These are phyloP conservation scores for Botryotinia globosa DNA, from an alignment of 2,329 filamentous ascomycete genomes.

Conservation along the genomic window DNA sequence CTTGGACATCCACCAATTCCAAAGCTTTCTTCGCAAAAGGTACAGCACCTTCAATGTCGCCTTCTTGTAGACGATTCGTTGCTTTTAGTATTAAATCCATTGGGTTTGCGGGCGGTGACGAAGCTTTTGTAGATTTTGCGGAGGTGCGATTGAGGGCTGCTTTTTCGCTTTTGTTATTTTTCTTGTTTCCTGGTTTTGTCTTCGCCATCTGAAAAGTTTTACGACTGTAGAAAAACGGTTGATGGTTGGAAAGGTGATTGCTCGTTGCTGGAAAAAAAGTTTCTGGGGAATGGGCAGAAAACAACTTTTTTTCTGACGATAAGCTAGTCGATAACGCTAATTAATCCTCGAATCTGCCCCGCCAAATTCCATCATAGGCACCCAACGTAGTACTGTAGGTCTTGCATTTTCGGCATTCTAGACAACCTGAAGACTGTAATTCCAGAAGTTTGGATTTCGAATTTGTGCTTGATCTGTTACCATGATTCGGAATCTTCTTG, in stretches of 20 bases:
- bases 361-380: constrained; percentile 14
- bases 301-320: constrained; percentile 22
- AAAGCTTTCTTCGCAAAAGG: constrained; percentile 35
- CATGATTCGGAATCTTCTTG: not conserved
- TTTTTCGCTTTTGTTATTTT: constrained; percentile 35
- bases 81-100: constrained; percentile 34
- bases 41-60: constrained; percentile 35
- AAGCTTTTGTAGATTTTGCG: constrained; percentile 29
- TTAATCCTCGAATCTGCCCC: constrained; percentile 16
- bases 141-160: constrained; percentile 33
- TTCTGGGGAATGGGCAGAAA: constrained; percentile 17
- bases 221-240: not conserved
- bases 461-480: not conserved
- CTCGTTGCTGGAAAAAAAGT: constrained; percentile 11
- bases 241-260: not conserved
- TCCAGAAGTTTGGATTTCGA: not conserved
- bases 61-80: constrained; percentile 36
- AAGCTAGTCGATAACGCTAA: constrained; percentile 22
- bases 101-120: constrained; percentile 30
- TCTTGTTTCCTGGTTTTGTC: constrained; percentile 38
- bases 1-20: constrained; percentile 28
- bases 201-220: constrained; percentile 36
- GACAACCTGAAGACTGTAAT: not conserved
- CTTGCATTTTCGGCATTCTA: not conserved
- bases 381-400: not conserved